Base-by-base conservation (phyloP, 208 protist species). In the Trypanosoma congolense region DNA sequence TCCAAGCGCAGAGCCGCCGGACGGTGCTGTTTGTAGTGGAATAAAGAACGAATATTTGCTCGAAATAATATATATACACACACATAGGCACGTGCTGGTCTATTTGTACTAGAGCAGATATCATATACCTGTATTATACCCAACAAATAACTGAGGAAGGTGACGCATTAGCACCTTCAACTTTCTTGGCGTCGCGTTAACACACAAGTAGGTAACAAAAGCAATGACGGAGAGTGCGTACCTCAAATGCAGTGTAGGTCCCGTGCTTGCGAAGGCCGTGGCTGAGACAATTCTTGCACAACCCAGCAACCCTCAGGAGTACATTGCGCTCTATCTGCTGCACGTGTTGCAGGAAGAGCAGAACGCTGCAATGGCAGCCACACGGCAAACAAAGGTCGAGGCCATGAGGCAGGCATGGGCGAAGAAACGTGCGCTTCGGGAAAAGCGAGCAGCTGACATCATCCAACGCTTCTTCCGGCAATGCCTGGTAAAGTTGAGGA, bases 251-350 rank as follows among this genome's bases (percentile, higher is more conserved):
- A 72, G 61, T 33, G 76, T 93, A 14, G 87, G 90, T 8, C 66
- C 76, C 12, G 70, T 95, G 28, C 73, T 96, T 25, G 85, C 85
- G 28, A 92, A 92, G 64, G 90, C 82, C n/a, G 62, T 96, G 1
- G 90, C 90, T 2, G 84, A 94, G 51, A 93, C 85, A 12, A 81
- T 92, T 16, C 70, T 87, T 4, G 90, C 86, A 8, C 82, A 87
- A 65, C 87, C 90, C 16, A 77, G 65, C 38, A 90, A 95, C 66
- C 90, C 90, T 21, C 81, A 92, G 67, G 90, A 96, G 74, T 95
- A 91, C 63, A 75, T 96, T 28, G 87, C 81, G 3, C 75, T 93
- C 26, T 93, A 80, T 55, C 82, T 94, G 4, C 72, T 93, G 33
- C 84, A 94, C 55, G 74, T 92, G 18, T 56, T 95, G 30, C 80